Base-by-base conservation (phyloP, 139 green algal species). In the Yamagishiella unicocca region DNA sequence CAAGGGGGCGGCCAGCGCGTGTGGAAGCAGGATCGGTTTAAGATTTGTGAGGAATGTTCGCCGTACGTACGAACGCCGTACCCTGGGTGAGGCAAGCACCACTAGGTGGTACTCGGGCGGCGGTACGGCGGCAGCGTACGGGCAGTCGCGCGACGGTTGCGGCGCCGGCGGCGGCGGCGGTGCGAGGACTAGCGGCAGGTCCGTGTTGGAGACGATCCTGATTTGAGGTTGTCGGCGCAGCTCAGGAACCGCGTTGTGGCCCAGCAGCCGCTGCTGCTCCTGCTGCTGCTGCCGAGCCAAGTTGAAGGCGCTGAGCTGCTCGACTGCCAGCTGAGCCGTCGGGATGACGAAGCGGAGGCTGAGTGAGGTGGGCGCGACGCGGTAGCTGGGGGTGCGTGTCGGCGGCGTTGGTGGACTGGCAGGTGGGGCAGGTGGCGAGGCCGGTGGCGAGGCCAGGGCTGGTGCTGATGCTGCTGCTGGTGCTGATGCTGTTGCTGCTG, bases 71-170 rank as follows among this genome's bases (percentile, higher is more conserved):
- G 14, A 58, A 17, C 17, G 50, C 46, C 76, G 2, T 37, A 86
- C 80, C 80, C 80, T 42, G 1, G 80, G 80, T 12, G 80, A 86
- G 0, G 62, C 80, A 5, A 86, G 64, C 43, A 86, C 64, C 43
- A 86, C 80, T 9, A 86, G 17, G 62, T 86, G 80, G 27, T 86
- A 86, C 31, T 53, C 43, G 8, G 45, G 31, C 22, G 75, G 33
- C 5, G n/a, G 25, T 50, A 21, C 46, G 21, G 54, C 19, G 35
- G 31, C 46, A 35, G 45, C 46, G 21, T 31, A 12, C 21, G 70
- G 8, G 42, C 70, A 78, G 29, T 38, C 8, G 22, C 70, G 70
- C 24, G 70, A 58, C 14, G 38, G 70, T 31, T 82, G 12, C 10
- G 46, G 31, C 75, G 35, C 25, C 38, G 35, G 53, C 21, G 76